Evolutionary conservation across 345 rosid genomes (phyloP).

Genomic region (Bruguiera gymnorhiza): DNA sequence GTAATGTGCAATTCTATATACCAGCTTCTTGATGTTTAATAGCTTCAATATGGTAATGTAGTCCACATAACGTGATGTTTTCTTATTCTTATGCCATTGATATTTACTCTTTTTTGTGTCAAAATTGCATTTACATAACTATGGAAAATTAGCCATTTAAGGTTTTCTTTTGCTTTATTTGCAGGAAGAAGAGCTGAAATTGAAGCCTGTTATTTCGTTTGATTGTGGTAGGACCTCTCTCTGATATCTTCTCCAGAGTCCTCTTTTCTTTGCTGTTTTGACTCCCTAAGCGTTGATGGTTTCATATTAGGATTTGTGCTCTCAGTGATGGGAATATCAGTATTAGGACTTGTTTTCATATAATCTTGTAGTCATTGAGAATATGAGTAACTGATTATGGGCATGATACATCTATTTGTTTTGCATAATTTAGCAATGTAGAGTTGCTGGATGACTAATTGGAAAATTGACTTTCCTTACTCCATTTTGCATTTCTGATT

Average conservation of each 20-base stretch:
- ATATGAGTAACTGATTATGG: too few relatives aligned
- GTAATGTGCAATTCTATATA: neutral
- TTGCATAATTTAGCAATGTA: too few relatives aligned
- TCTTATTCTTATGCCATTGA: neutral
- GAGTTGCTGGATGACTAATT: too few relatives aligned
- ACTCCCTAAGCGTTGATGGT: constrained; percentile 2
- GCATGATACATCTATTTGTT: too few relatives aligned
- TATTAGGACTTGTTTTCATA: too few relatives aligned
- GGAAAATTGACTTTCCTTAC: too few relatives aligned
- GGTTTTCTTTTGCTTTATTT: constrained; percentile 16
- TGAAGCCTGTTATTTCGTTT: constrained; percentile 89
- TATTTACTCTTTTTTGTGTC: neutral
- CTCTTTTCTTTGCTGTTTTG: neutral
- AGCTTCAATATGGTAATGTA: neutral
- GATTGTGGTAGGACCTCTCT: constrained; percentile 67
- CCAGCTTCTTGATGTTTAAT: neutral
- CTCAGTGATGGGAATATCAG: neutral
- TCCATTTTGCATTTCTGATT: constrained; percentile 6
- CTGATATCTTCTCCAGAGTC: constrained; percentile 1
- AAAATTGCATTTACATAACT: neutral
- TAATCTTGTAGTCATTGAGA: too few relatives aligned
- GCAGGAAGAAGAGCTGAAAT: constrained; percentile 89
- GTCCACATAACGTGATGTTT: neutral
- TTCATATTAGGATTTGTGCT: neutral
- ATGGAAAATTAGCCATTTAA: neutral